Conservation (phyloP, 306 rosid genomes). For the Phaseolus lunatus region DNA sequence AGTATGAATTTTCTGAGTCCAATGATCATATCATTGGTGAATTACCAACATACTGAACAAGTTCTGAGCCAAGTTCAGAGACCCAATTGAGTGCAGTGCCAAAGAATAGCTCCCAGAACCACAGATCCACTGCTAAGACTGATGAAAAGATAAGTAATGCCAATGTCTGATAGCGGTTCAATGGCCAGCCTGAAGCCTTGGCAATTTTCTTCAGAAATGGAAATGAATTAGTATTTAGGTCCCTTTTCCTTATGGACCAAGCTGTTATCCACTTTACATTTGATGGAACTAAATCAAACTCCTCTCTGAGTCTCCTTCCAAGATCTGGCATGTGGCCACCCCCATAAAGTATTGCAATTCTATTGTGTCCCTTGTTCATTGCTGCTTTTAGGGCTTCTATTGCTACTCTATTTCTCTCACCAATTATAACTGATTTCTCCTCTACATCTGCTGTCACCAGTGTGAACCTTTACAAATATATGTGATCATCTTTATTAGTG, state of each 20-base stretch:
- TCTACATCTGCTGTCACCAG: conserved; percentile 79
- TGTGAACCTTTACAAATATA: conserved; percentile 67
- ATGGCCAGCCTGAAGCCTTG: conserved; percentile 85
- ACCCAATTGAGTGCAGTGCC: conserved; percentile 74
- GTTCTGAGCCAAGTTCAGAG: conserved; percentile 60
- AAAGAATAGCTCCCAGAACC: conserved; percentile 95
- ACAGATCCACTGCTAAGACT: conserved; percentile 87
- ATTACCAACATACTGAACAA: conserved; percentile 55
- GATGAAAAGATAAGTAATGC: conserved; percentile 92
- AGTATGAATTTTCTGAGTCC: conserved; percentile 31
- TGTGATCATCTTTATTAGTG: not conserved
- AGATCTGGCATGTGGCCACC: conserved; percentile 99
- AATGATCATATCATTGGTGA: conserved; percentile 58
- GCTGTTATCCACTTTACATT: conserved; percentile 83
- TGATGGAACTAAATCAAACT: conserved; percentile 77
- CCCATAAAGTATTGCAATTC: conserved; percentile 91
- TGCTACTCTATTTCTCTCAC: conserved; percentile 88
- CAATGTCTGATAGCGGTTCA: conserved; percentile 94
- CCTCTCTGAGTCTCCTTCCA: conserved; percentile 85
- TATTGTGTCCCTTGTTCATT: conserved; percentile 74
- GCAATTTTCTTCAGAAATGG: conserved; percentile 90
- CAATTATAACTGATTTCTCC: conserved; percentile 84
- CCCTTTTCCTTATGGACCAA: conserved; percentile 77
- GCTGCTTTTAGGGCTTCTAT: conserved; percentile 65
- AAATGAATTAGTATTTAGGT: conserved; percentile 62